phyloP scores from a whole-genome alignment of 2,329 filamentous ascomycete species.

The Cladosporium sphaerospermum region DNA sequence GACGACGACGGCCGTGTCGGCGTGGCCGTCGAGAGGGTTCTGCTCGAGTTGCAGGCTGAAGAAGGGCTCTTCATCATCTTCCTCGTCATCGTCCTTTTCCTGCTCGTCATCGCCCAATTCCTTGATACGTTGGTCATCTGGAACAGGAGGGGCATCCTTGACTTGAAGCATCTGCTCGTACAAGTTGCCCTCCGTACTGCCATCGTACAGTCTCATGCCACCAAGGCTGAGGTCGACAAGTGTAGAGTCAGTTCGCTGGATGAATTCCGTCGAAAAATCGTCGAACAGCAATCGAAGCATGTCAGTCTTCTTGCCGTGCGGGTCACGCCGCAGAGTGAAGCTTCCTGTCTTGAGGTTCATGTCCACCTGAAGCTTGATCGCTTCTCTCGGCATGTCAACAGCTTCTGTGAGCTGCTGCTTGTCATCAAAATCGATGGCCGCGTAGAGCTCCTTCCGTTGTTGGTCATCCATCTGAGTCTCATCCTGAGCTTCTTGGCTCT shows the following conservation, averaged over 20 bases:
- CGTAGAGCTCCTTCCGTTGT: constrained; percentile 91
- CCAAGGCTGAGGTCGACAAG: constrained; percentile 84
- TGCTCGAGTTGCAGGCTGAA: constrained; percentile 91
- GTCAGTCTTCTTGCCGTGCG: constrained; percentile 70
- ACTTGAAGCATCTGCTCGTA: constrained; percentile 94
- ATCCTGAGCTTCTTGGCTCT: constrained; percentile 61
- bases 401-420: constrained; percentile 83
- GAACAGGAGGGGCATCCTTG: constrained; percentile 68
- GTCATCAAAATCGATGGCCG: constrained; percentile 97
- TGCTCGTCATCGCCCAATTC: constrained; percentile 45
- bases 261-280: constrained; percentile 80
- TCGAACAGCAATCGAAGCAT: constrained; percentile 91
- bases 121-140: constrained; percentile 44
- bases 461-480: constrained; percentile 88
- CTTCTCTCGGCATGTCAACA: constrained; percentile 84
- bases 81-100: constrained; percentile 35
- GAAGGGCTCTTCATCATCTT: constrained; percentile 65
- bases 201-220: constrained; percentile 89
- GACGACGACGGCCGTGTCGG: constrained; percentile 81
- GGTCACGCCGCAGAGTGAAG: constrained; percentile 84
- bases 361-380: constrained; percentile 86
- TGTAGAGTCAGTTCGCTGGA: constrained; percentile 86
- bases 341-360: constrained; percentile 91
- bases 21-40: constrained; percentile 86
- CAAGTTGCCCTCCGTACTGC: constrained; percentile 82